A percentile compares a stretch with the other conserved stretches of the same genome.
Evolutionary conservation across 345 rosid species (phyloP).

Genomic region (Xanthoceras sorbifolium): DNA sequence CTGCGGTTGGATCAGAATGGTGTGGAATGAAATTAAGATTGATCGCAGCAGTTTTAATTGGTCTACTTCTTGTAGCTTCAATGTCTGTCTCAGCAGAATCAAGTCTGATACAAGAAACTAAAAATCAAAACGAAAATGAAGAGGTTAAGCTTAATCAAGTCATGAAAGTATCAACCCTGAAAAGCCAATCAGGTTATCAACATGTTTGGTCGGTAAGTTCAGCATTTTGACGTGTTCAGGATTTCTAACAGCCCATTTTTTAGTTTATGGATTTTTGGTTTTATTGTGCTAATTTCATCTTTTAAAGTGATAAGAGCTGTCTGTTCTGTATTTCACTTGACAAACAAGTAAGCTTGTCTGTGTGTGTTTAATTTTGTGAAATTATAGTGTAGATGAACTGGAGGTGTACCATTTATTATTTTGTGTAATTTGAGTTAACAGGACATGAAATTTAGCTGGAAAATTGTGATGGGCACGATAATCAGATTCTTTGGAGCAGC

Average conservation of each 20-base stretch:
- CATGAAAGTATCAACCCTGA: constrained; percentile 11
- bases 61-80: constrained; percentile 19
- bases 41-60: constrained; percentile 1
- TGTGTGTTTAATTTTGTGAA: not conserved
- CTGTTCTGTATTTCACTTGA: too few relatives aligned
- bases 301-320: too few relatives aligned
- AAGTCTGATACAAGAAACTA: constrained; percentile 9
- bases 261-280: too few relatives aligned
- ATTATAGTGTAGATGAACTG: not conserved
- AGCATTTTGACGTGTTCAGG: too few relatives aligned
- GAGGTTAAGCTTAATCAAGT: not conserved
- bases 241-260: not conserved
- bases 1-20: not conserved
- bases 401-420: not conserved
- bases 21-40: not conserved
- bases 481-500: constrained; percentile 56
- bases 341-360: too few relatives aligned
- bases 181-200: constrained; percentile 12
- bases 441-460: constrained; percentile 43
- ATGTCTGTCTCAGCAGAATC: constrained; percentile 19
- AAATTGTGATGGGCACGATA: constrained; percentile 40
- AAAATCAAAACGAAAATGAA: constrained; percentile 2
- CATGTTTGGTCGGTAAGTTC: constrained; percentile 41
- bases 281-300: too few relatives aligned
- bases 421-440: constrained; percentile 16